A percentile compares a stretch with the other conserved stretches of the same genome.
Evolutionary conservation across 306 rosid genomes (phyloP).

Genomic region (Boehmeria nivea): DNA sequence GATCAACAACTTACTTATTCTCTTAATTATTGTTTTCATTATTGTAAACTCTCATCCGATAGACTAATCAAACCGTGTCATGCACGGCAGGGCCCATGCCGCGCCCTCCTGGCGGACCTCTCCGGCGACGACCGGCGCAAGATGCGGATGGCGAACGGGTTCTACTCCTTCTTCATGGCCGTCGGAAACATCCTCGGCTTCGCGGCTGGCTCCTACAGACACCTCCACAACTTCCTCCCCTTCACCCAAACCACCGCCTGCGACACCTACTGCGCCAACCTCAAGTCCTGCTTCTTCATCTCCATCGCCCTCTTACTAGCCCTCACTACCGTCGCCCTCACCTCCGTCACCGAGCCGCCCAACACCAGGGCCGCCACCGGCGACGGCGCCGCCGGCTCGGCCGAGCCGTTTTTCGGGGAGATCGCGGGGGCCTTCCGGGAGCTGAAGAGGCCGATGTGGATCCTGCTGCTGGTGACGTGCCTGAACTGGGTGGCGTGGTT

Average conservation of each 20-base stretch:
- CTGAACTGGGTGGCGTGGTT: constrained; percentile 92
- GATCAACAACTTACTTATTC: too few species aligned
- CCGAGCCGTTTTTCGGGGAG: constrained; percentile 42
- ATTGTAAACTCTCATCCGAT: too few species aligned
- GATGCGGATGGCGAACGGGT: constrained; percentile 43
- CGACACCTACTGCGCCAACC: constrained; percentile 68
- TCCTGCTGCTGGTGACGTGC: constrained; percentile 67
- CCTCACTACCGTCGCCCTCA: constrained; percentile 31
- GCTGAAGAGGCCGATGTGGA: constrained; percentile 63
- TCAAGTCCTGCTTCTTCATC: constrained; percentile 73
- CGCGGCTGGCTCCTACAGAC: constrained; percentile 58
- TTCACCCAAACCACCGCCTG: constrained; percentile 65
- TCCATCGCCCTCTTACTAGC: constrained; percentile 37
- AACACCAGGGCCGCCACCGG: not conserved
- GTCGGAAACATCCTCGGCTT: constrained; percentile 71
- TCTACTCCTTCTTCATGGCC: constrained; percentile 78
- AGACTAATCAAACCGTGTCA: too few species aligned
- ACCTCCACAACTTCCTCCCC: constrained; percentile 44
- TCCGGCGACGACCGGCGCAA: constrained; percentile 36
- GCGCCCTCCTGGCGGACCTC: constrained; percentile 68
- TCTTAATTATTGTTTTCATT: too few species aligned
- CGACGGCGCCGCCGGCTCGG: not conserved
- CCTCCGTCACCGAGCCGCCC: constrained; percentile 35
- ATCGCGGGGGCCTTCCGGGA: constrained; percentile 48
- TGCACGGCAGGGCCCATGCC: constrained; percentile 45